Evolutionary conservation across 2,329 filamentous ascomycete genomes (phyloP).

Genomic region (Paecilomyces formosus): DNA sequence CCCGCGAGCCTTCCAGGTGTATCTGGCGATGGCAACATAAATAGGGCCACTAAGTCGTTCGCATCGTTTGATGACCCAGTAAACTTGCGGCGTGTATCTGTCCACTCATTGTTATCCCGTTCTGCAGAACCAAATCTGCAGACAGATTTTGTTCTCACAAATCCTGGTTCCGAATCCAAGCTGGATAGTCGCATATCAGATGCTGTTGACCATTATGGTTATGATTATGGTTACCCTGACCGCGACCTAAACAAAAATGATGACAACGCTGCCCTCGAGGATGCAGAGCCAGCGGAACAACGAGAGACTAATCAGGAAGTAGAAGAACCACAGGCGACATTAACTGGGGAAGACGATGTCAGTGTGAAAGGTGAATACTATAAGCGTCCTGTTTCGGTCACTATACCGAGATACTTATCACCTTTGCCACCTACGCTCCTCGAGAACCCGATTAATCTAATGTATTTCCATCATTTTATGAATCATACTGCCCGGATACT

Average conservation of each 20-base stretch:
- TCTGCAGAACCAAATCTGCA: constrained; percentile 30
- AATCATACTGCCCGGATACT: constrained; percentile 69
- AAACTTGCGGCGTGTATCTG: constrained; percentile 51
- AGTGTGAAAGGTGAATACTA: constrained; percentile 62
- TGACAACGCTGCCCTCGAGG: constrained; percentile 44
- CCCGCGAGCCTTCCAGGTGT: not conserved
- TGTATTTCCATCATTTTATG: constrained; percentile 68
- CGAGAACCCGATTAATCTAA: constrained; percentile 71
- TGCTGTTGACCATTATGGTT: constrained; percentile 51
- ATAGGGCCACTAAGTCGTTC: not conserved
- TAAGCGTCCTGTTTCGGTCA: constrained; percentile 58
- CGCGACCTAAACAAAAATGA: constrained; percentile 64
- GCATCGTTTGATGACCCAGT: constrained; percentile 15
- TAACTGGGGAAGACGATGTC: constrained; percentile 19
- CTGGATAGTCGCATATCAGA: constrained; percentile 25
- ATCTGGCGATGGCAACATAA: not conserved
- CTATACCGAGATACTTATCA: constrained; percentile 51
- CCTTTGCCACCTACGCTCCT: constrained; percentile 51
- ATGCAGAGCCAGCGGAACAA: constrained; percentile 13
- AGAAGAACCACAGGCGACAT: constrained; percentile 2
- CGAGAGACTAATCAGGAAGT: constrained; percentile 1
- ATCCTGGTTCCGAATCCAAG: constrained; percentile 17
- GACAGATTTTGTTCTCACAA: constrained; percentile 4
- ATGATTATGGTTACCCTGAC: constrained; percentile 64
- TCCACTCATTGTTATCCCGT: constrained; percentile 56